These are phyloP conservation scores for Lasiodiplodia sp. DNA, from an alignment of 2,329 filamentous ascomycete species.

Conservation along the genomic window DNA sequence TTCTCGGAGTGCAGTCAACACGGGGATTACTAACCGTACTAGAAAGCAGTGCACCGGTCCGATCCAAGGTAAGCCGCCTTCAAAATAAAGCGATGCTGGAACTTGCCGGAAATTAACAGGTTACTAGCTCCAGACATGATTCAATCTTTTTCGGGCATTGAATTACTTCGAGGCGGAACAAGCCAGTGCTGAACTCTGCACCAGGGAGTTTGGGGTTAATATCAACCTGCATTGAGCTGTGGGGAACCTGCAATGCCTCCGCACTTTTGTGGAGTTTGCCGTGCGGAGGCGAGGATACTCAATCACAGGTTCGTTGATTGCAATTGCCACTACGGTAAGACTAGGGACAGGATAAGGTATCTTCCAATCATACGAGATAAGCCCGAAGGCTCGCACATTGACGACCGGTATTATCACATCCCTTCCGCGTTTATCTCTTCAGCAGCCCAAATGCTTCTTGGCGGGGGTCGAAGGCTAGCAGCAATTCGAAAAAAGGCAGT, in stretches of 20 bases:
- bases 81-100: background rate
- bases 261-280: background rate
- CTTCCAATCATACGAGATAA: background rate
- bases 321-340: background rate
- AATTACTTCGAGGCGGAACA: too few relatives aligned
- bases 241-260: background rate
- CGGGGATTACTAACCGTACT: background rate
- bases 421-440: background rate
- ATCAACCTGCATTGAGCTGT: background rate
- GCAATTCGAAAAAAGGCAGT: background rate
- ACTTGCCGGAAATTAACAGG: too few relatives aligned
- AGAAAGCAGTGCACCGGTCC: background rate
- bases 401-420: slow-evolving; percentile 6
- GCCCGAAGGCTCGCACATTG: background rate
- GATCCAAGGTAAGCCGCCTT: background rate
- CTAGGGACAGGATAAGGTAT: background rate
- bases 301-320: background rate
- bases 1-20: background rate
- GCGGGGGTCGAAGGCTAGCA: background rate
- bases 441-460: slow-evolving; percentile 8
- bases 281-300: background rate
- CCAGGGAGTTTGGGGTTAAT: background rate
- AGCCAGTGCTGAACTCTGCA: background rate
- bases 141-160: too few relatives aligned
- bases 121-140: too few relatives aligned